Evolutionary conservation across 106 monocot species (phyloP).

Genomic region (Iris macrosiphon): DNA sequence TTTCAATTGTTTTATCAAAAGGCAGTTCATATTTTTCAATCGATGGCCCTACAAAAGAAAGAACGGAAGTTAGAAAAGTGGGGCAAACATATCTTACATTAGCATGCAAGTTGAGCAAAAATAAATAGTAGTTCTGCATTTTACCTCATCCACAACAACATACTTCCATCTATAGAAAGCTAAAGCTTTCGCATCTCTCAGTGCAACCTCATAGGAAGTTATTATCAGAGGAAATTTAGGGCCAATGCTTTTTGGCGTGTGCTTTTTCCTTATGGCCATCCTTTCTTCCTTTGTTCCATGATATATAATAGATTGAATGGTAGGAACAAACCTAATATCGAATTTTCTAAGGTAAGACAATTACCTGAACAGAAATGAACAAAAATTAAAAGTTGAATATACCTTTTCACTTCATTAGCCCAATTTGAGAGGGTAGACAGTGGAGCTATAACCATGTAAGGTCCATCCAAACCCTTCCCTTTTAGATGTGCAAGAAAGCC

Average conservation of each 20-base stretch:
- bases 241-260: conserved; percentile 62
- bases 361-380: not conserved
- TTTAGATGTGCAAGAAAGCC: conserved; percentile 95
- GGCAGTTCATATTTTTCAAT: conserved; percentile 81
- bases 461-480: conserved; percentile 86
- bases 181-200: conserved; percentile 62
- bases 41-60: conserved; percentile 71
- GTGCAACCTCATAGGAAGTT: conserved; percentile 78
- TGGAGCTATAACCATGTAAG: conserved; percentile 88
- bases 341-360: not conserved
- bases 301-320: conserved; percentile 65
- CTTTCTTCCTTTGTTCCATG: conserved; percentile 77
- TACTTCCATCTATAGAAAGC: conserved; percentile 81
- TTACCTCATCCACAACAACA: conserved; percentile 96
- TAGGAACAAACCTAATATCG: conserved; percentile 69
- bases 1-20: conserved; percentile 54
- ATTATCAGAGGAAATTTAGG: conserved; percentile 74
- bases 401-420: conserved; percentile 86
- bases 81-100: not conserved
- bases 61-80: not conserved
- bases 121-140: not conserved
- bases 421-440: conserved; percentile 97
- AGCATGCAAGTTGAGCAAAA: not conserved
- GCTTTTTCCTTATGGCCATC: conserved; percentile 50
- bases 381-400: not conserved